These are phyloP conservation scores for Diplodia corticola DNA, from an alignment of 2,329 filamentous ascomycete genomes.

Conservation along the genomic window DNA sequence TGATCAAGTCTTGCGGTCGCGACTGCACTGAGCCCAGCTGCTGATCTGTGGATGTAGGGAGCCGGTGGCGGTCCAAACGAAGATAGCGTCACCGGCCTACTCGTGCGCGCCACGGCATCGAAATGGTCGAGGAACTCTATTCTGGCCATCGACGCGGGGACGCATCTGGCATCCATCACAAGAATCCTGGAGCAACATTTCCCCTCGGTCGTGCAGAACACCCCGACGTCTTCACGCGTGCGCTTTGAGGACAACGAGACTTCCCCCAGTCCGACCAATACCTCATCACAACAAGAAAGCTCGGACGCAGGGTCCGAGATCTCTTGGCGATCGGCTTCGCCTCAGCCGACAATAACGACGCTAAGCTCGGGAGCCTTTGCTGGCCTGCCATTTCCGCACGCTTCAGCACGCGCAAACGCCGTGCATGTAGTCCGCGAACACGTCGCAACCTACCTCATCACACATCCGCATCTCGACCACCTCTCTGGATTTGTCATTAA, in stretches of 20 bases:
- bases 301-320: conserved; percentile 7
- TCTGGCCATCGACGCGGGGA: conserved; percentile 90
- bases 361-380: conserved; percentile 70
- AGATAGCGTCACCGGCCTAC: conserved; percentile 83
- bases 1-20: conserved; percentile 2
- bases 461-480: conserved; percentile 96
- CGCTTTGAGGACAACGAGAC: conserved; percentile 11
- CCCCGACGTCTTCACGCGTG: conserved; percentile 2
- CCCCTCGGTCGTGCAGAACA: conserved; percentile 41
- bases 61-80: conserved; percentile 87
- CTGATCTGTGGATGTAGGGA: conserved; percentile 57
- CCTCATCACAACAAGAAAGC: conserved; percentile 10
- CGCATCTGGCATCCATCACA: conserved; percentile 83
- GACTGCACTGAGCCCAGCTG: conserved; percentile 13
- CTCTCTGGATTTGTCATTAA: conserved; percentile 90
- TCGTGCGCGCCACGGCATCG: conserved; percentile 77
- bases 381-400: conserved; percentile 69
- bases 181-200: conserved; percentile 66
- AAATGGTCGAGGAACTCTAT: conserved; percentile 81
- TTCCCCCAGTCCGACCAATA: conserved; percentile 20
- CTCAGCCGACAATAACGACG: conserved; percentile 54
- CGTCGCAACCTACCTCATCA: conserved; percentile 87
- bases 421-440: conserved; percentile 75
- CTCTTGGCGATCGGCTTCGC: conserved; percentile 15
- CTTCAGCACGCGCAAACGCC: conserved; percentile 73